Conservation (phyloP, 2,329 filamentous ascomycete species). For the Xylaria multiplex region DNA sequence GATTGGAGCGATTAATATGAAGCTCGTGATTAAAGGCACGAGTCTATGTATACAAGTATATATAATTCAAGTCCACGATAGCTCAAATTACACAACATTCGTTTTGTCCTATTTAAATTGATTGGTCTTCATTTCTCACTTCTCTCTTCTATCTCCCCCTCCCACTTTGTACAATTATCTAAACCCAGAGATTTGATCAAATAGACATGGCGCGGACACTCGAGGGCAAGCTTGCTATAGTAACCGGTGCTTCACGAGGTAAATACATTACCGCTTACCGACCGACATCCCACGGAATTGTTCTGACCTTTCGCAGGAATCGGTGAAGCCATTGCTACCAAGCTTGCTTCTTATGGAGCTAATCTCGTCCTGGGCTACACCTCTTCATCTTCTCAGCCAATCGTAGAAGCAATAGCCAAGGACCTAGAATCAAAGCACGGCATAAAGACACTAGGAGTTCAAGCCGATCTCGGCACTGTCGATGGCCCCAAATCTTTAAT, state of each 20-base stretch:
- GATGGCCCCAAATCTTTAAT: conserved; percentile 70
- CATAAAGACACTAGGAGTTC: conserved; percentile 69
- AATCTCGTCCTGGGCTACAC: conserved; percentile 78
- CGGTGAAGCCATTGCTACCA: conserved; percentile 70
- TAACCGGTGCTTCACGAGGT: conserved; percentile 85
- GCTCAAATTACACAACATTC: conserved; percentile 1
- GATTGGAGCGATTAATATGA: conserved; percentile 29
- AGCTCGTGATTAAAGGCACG: background rate
- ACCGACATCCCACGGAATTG: background rate
- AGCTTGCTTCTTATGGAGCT: conserved; percentile 77
- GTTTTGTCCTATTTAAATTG: background rate
- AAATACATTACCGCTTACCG: conserved; percentile 38
- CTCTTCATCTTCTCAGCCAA: conserved; percentile 51
- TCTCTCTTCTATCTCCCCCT: background rate
- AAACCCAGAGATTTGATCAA: background rate
- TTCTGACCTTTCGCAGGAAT: conserved; percentile 66
- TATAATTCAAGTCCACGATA: background rate
- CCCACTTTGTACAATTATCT: background rate
- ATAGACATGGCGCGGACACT: conserved; percentile 52
- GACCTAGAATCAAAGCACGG: conserved; percentile 66
- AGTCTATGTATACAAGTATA: background rate
- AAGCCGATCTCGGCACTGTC: conserved; percentile 75
- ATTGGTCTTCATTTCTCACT: background rate
- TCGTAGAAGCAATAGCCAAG: conserved; percentile 70
- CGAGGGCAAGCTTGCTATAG: conserved; percentile 81